These are phyloP conservation scores for Anethum foeniculum DNA, from an alignment of 140 eudicot species.

Conservation along the genomic window DNA sequence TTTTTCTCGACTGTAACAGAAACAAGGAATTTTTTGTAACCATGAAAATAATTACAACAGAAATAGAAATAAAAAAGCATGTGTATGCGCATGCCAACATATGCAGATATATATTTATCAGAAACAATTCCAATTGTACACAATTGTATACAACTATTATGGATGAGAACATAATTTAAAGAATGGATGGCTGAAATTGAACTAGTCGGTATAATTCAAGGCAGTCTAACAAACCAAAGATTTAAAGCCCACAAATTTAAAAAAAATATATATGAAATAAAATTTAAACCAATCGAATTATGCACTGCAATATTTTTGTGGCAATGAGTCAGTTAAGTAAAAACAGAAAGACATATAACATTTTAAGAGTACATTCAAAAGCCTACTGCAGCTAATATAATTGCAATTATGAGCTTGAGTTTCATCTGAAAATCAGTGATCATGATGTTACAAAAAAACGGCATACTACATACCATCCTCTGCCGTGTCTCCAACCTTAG, in stretches of 20 bases:
- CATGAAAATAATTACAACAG: background rate
- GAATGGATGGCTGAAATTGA: background rate
- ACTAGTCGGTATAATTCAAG: background rate
- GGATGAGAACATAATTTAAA: background rate
- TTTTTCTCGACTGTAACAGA: slow-evolving; percentile 30
- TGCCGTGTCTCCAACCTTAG: slow-evolving; percentile 69
- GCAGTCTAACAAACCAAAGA: background rate
- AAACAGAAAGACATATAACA: background rate
- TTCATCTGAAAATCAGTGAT: background rate
- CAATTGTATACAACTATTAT: background rate
- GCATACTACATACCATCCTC: slow-evolving; percentile 28
- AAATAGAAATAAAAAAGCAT: background rate
- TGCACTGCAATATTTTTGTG: background rate
- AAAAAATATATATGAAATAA: no score
- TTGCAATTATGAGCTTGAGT: background rate
- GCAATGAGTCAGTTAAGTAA: background rate
- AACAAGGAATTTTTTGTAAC: background rate
- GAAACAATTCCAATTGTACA: background rate
- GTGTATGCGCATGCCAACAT: background rate
- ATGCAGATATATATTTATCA: background rate
- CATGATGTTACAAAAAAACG: background rate
- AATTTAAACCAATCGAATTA: background rate
- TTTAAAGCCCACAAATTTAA: background rate
- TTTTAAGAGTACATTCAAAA: background rate
- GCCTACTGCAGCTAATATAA: slow-evolving; percentile 2